A percentile compares a stretch with the other conserved stretches of the same genome.
Conservation (phyloP, 2,329 filamentous ascomycete species). For the Aureobasidium musti region DNA sequence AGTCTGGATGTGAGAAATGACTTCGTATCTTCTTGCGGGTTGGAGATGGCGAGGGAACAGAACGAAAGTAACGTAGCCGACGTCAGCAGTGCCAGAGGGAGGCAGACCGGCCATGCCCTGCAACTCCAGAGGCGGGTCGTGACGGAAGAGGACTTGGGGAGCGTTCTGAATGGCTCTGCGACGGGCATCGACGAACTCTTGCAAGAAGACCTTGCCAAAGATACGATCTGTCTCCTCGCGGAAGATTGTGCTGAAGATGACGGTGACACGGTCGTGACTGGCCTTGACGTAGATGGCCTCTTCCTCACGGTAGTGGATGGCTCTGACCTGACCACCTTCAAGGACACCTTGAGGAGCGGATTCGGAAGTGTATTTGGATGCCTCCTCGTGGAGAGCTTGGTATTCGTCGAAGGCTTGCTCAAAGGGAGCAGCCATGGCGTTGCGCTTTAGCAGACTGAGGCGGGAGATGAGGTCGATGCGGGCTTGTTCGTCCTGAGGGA, state of each 20-base stretch:
- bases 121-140: conserved; percentile 89
- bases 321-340: conserved; percentile 90
- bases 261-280: conserved; percentile 93
- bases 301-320: conserved; percentile 97
- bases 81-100: conserved; percentile 73
- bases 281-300: conserved; percentile 99
- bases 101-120: conserved; percentile 82
- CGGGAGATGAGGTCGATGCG: conserved; percentile 83
- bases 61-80: conserved; percentile 98
- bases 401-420: conserved; percentile 96
- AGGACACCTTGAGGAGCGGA: conserved; percentile 86
- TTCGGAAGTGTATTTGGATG: conserved; percentile 89
- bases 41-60: conserved; percentile 95
- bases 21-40: conserved; percentile 83
- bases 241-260: conserved; percentile 99
- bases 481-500: conserved; percentile 82
- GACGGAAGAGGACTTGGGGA: conserved; percentile 93
- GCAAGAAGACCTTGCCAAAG: conserved; percentile 96
- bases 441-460: conserved; percentile 91
- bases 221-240: conserved; percentile 96
- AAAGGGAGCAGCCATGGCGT: conserved; percentile 98
- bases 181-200: conserved; percentile 97
- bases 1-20: conserved; percentile 98
- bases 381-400: conserved; percentile 80
- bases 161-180: conserved; percentile 96